A percentile compares a stretch with the other conserved stretches of the same genome.
These are phyloP conservation scores for Colletotrichum endophyticum DNA, from an alignment of 2,329 filamentous ascomycete species.

Conservation along the genomic window DNA sequence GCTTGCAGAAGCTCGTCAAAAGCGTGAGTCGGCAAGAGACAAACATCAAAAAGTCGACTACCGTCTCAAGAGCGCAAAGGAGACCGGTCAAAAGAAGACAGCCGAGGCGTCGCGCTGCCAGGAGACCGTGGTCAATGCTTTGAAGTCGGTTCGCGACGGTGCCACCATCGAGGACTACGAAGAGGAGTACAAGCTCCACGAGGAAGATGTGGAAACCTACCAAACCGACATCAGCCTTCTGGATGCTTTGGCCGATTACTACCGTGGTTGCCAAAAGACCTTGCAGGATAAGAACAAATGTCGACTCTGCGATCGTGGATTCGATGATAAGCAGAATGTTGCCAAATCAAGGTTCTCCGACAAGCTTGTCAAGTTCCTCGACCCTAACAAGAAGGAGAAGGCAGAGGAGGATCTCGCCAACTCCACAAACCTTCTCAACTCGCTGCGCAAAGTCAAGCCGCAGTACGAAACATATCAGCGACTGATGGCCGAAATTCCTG, in stretches of 20 bases:
- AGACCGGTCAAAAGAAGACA: constrained; percentile 68
- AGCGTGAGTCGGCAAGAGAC: constrained; percentile 72
- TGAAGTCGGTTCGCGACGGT: constrained; percentile 48
- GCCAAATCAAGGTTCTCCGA: constrained; percentile 66
- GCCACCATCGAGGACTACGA: constrained; percentile 59
- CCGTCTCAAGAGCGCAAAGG: constrained; percentile 68
- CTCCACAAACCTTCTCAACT: constrained; percentile 54
- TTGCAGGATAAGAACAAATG: constrained; percentile 76
- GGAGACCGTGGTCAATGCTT: constrained; percentile 55
- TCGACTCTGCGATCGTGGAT: constrained; percentile 74
- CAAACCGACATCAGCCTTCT: constrained; percentile 73
- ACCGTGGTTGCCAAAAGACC: constrained; percentile 68
- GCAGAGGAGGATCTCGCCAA: constrained; percentile 65
- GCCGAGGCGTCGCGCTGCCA: constrained; percentile 68
- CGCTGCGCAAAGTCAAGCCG: constrained; percentile 65
- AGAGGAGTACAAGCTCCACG: constrained; percentile 54
- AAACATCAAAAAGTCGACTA: constrained; percentile 81
- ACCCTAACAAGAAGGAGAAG: constrained; percentile 66
- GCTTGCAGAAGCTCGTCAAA: constrained; percentile 69
- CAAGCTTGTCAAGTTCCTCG: constrained; percentile 68
- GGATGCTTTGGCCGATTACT: constrained; percentile 74
- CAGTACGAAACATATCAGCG: constrained; percentile 78
- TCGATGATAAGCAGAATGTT: constrained; percentile 64
- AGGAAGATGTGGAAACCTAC: constrained; percentile 63
- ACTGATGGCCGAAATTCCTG: constrained; percentile 74